Evolutionary conservation across 2,329 filamentous ascomycete genomes (phyloP), one percentile per base, ranked within the genome.

Genomic region (Catunica adiposa): DNA sequence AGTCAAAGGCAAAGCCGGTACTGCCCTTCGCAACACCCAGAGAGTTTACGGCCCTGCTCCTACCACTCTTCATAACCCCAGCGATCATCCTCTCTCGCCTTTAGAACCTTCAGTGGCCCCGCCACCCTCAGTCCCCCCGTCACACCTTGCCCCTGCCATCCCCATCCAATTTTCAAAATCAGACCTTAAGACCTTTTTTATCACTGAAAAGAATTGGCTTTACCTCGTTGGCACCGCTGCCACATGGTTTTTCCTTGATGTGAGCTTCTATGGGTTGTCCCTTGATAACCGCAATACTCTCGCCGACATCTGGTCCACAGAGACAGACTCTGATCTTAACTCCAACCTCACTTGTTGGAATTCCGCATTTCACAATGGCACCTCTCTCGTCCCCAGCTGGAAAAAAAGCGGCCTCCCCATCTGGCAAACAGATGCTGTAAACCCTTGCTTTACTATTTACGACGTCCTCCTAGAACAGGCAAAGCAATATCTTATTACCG

Each of bases 1-100:
- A 61, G 79, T 84, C 60, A 78, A 79, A 60, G 75, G 77, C 62
- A 79, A 82, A 61, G 75, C 78, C 0, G 71, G 73, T 4, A 72
- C 76, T 46, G 79, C 78, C 9, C 71, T 81, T 37, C 70, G 75
- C 59, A 77, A 82, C 50, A 80, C 78, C 0, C 77, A 79, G 50
- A 70, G 74, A 15, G 71, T 81, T 3, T 82, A 82, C 61, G 75
- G 73, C 20, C 54, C 67, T 53, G 53, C 29, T 8, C 40, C 40
- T 1, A 44, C 40, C 15, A 44, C 40, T 17, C 5, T 22, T n/a
- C 17, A 15, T n/a, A 8, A 7, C 40, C 3, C 40, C 20, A 44
- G 11, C 20, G n/a, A 44, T n/a, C 3, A 44, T 44, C 40, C 11
- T 34, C 29, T 34, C 29, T 34, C 29, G 5, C 29, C 29, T 34